Evolutionary conservation across 1,284 basidiomycete genomes (phyloP).

Genomic region (Inonotus hispidus): DNA sequence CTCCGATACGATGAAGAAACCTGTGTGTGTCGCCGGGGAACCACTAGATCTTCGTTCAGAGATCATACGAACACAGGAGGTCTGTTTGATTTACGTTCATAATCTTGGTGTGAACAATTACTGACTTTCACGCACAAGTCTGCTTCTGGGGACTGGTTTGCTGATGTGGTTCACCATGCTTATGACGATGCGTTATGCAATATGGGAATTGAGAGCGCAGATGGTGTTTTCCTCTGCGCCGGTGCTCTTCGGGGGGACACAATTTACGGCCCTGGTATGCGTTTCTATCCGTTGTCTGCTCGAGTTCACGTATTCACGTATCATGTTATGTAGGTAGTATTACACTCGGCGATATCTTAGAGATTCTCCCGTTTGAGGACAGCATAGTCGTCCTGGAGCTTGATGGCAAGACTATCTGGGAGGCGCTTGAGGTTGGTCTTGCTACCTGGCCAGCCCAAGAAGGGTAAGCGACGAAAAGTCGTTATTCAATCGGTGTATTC

Average conservation of each 20-base stretch:
- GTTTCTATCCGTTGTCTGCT: not conserved
- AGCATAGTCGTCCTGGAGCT: constrained; percentile 79
- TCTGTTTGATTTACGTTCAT: constrained; percentile 25
- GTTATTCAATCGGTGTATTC: constrained; percentile 4
- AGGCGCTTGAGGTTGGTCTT: constrained; percentile 71
- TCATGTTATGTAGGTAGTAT: constrained; percentile 48
- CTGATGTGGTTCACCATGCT: constrained; percentile 80
- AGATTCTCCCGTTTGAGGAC: constrained; percentile 89
- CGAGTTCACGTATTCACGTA: not conserved
- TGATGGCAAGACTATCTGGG: constrained; percentile 80
- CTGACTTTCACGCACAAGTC: constrained; percentile 40
- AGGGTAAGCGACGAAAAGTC: constrained; percentile 44
- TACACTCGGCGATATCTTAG: constrained; percentile 79
- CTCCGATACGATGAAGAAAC: constrained; percentile 61
- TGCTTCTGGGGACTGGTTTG: constrained; percentile 83
- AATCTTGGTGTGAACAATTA: not conserved
- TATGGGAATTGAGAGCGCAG: constrained; percentile 58
- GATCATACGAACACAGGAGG: constrained; percentile 67
- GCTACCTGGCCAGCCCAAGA: constrained; percentile 87
- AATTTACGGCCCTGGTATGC: constrained; percentile 73
- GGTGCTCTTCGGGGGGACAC: constrained; percentile 87
- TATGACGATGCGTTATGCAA: constrained; percentile 76
- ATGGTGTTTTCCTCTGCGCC: constrained; percentile 80
- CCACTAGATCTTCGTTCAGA: constrained; percentile 75
- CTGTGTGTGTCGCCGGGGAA: constrained; percentile 67